A percentile compares a stretch with the other conserved stretches of the same genome.
Evolutionary conservation across 2,329 filamentous ascomycete species (phyloP).

Genomic region (Colletotrichum magnum): DNA sequence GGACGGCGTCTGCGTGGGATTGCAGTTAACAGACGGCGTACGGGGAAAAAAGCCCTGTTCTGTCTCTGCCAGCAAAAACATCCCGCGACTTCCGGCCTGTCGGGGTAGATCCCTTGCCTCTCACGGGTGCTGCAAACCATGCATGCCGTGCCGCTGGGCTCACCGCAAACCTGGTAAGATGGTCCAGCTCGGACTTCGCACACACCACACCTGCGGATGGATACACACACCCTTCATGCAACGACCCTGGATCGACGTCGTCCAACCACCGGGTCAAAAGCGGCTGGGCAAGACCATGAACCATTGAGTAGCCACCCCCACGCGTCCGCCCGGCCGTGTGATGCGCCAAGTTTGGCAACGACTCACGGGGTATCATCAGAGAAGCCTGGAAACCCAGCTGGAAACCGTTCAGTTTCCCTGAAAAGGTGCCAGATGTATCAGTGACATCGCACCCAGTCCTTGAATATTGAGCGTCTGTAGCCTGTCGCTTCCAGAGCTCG

Average conservation of each 20-base stretch:
- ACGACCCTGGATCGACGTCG: not conserved
- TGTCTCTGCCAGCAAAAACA: not conserved
- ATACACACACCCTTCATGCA: not conserved
- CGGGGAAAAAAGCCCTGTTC: not conserved
- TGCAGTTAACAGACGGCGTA: not conserved
- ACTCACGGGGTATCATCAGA: constrained; percentile 18
- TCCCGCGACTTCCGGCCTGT: not conserved
- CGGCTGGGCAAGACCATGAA: constrained; percentile 1
- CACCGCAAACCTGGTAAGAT: not conserved
- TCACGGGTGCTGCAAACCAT: not conserved
- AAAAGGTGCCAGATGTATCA: not conserved
- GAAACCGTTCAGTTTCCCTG: not conserved
- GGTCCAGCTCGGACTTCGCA: not conserved
- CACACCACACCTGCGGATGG: not conserved
- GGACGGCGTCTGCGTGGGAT: too few relatives aligned
- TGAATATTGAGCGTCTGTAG: constrained; percentile 5
- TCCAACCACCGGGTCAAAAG: constrained; percentile 23
- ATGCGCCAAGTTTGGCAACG: constrained; percentile 29
- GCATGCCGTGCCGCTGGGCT: not conserved
- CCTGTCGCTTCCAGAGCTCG: too few relatives aligned
- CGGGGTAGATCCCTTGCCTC: constrained; percentile 5
- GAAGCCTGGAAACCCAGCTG: not conserved
- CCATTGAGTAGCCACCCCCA: constrained; percentile 22
- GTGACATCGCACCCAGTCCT: not conserved
- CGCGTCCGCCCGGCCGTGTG: constrained; percentile 22